Conservation (phyloP, 306 rosid genomes). For the Vigna radiata region DNA sequence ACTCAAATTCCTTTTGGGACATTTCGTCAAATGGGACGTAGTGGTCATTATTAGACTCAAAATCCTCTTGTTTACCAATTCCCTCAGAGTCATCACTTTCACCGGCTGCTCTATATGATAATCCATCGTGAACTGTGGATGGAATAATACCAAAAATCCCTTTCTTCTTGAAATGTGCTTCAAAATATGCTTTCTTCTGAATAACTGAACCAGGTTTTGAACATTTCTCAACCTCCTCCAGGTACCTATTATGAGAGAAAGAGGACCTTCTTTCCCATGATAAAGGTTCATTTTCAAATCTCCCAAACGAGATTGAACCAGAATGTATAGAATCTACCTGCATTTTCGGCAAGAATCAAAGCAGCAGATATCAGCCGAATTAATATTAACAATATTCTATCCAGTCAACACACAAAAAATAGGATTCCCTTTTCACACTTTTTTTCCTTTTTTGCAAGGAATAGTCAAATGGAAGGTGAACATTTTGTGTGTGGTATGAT, state of each 20-base stretch:
- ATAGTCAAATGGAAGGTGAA: neutral
- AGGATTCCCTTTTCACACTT: neutral
- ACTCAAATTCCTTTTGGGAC: conserved; percentile 34
- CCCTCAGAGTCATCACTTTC: conserved; percentile 54
- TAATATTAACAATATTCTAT: neutral
- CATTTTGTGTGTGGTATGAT: neutral
- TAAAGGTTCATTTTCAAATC: conserved; percentile 71
- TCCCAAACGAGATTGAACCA: conserved; percentile 87
- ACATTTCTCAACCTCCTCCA: conserved; percentile 84
- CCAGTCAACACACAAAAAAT: conserved; percentile 16
- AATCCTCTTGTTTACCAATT: conserved; percentile 49
- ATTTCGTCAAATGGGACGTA: conserved; percentile 42
- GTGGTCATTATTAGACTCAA: conserved; percentile 50
- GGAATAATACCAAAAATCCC: conserved; percentile 57
- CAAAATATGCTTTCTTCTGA: conserved; percentile 74
- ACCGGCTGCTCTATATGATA: conserved; percentile 34
- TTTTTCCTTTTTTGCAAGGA: neutral
- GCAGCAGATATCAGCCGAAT: conserved; percentile 13
- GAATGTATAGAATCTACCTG: conserved; percentile 79
- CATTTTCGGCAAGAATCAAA: conserved; percentile 43
- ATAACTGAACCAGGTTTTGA: conserved; percentile 76
- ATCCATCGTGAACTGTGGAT: conserved; percentile 36
- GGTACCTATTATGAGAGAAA: conserved; percentile 74
- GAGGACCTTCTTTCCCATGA: conserved; percentile 87
- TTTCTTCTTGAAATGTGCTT: conserved; percentile 83